Evolutionary conservation across 805 yeast genomes (phyloP), one percentile per base, ranked within the genome.

Genomic region (Sugiyamaella qingdaonensis): DNA sequence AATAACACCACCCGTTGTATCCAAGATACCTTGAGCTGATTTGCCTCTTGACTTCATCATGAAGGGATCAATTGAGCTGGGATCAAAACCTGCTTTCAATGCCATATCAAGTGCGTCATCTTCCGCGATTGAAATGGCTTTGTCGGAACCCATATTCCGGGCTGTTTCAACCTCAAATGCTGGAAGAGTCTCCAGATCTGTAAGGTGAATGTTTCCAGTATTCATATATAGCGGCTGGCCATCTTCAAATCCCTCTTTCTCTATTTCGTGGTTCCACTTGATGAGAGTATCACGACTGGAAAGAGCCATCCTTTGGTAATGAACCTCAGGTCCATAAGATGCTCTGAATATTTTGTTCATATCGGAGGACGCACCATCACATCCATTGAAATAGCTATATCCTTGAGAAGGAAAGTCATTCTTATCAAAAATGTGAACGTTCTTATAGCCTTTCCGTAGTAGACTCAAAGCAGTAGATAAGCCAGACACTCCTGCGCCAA

Each of bases 291-390:
- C 39, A 34, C 39, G 39, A 8, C 39, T 34, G 14, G 14, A 48
- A 27, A 52, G 48, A 3, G 55, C 55, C 19, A 52, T 21, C 10
- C 49, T 42, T 24, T 52, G 55, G 31, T 52, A 52, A 32, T 52
- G 53, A 11, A 49, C 35, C 32, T 52, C 39, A n/a, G 39, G 54
- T n/a, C 43, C 55, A 43, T 52, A 52, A 19, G 35, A 37, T 13
- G 53, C 52, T 11, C 55, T 44, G 16, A 52, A 52, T 31, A 49
- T 36, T 34, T 52, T 52, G 27, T 52, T 52, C 10, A 52, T 33
- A 32, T 52, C 55, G 2, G 55, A 44, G 14, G 55, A 50, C 5
- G 55, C 55, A 14, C 47, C 41, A 33, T 52, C 55, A 14, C 47
- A 45, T 24, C 55, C 55, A 14, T 48, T 27, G 27, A 48, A 33